These are phyloP conservation scores for Leishmania guyanensis DNA, from an alignment of 208 protist species.

Conservation along the genomic window DNA sequence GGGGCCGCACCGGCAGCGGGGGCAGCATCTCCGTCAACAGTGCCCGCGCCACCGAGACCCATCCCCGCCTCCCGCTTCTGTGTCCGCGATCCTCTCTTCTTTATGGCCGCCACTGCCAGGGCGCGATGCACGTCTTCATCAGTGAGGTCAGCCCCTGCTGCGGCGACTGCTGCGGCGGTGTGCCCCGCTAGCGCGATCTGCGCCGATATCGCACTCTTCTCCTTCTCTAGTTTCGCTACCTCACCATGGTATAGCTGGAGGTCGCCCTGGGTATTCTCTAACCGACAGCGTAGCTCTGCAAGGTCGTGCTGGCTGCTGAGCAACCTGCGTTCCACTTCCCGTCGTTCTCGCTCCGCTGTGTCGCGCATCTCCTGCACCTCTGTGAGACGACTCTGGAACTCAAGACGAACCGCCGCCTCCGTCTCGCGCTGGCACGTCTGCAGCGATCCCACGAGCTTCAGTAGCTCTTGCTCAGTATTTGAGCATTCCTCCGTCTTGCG, in stretches of 20 bases:
- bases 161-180: constrained; percentile 22
- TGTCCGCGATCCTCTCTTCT: constrained; percentile 17
- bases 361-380: constrained; percentile 81
- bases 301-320: constrained; percentile 53
- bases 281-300: constrained; percentile 44
- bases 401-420: constrained; percentile 72
- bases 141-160: constrained; percentile 35
- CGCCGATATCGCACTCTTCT: constrained; percentile 37
- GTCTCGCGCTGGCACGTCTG: constrained; percentile 81
- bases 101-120: constrained; percentile 68
- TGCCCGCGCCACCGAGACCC: neutral
- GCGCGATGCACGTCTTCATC: constrained; percentile 75
- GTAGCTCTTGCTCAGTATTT: constrained; percentile 64
- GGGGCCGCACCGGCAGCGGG: neutral
- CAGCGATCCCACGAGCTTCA: constrained; percentile 62
- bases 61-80: neutral
- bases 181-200: constrained; percentile 43
- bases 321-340: constrained; percentile 58
- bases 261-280: constrained; percentile 50
- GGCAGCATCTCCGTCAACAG: neutral
- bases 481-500: constrained; percentile 62
- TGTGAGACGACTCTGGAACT: constrained; percentile 62
- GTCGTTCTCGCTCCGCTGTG: constrained; percentile 57
- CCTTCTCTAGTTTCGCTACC: constrained; percentile 57
- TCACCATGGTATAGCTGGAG: constrained; percentile 50